phyloP scores from a whole-genome alignment of 768 basidiomycete species.

The Mycena capillaripes region DNA sequence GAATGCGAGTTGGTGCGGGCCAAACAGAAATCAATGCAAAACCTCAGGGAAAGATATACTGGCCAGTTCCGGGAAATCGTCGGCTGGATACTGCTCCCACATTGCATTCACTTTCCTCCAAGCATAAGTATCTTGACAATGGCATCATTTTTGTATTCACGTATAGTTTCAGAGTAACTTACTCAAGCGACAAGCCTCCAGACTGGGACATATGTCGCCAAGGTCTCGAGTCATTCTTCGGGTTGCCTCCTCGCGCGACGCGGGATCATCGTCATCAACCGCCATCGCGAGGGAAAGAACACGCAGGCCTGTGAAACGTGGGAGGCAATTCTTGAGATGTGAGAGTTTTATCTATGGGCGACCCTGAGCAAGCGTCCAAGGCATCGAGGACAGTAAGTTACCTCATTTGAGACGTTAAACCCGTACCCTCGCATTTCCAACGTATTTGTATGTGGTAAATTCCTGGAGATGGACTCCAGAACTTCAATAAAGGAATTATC shows the following conservation, averaged over 20 bases:
- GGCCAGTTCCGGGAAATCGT: background rate
- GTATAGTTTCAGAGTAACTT: background rate
- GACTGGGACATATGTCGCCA: background rate
- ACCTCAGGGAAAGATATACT: too few relatives aligned
- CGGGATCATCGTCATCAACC: too few relatives aligned
- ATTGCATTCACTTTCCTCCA: too few relatives aligned
- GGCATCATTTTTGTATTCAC: background rate
- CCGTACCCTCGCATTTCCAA: too few relatives aligned
- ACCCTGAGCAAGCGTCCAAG: too few relatives aligned
- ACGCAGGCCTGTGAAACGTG: too few relatives aligned
- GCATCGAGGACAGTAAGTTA: too few relatives aligned
- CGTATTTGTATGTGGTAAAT: background rate
- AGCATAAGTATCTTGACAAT: background rate
- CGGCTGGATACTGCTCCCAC: background rate
- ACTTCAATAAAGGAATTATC: background rate
- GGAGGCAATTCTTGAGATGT: too few relatives aligned
- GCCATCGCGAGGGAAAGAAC: too few relatives aligned
- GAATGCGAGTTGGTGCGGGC: too few relatives aligned
- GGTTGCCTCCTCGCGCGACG: background rate
- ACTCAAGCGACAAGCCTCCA: background rate
- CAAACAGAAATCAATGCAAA: too few relatives aligned
- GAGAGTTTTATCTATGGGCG: background rate
- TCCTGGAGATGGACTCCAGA: background rate
- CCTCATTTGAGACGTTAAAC: background rate
- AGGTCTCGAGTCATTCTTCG: background rate